These are phyloP conservation scores for Nidula microcarpa DNA, from an alignment of 768 basidiomycete species.

Conservation along the genomic window DNA sequence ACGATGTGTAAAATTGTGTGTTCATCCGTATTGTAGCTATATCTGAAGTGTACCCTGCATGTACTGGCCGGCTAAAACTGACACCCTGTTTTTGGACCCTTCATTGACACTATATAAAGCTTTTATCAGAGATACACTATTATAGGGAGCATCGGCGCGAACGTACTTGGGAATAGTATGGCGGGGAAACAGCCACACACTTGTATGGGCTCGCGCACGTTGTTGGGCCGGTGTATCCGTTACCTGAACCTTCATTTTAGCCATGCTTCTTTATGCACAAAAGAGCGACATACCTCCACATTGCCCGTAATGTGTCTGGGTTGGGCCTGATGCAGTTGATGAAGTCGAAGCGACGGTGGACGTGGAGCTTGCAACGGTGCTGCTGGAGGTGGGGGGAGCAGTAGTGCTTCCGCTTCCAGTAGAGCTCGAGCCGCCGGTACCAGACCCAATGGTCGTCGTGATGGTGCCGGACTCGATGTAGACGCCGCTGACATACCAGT, in stretches of 20 bases:
- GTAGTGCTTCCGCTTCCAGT: slow-evolving; percentile 9
- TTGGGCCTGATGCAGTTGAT: slow-evolving; percentile 30
- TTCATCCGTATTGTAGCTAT: too few relatives aligned
- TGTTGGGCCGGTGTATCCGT: slow-evolving; percentile 44
- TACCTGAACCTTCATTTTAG: slow-evolving; percentile 4
- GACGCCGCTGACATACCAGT: slow-evolving; percentile 60
- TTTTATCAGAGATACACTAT: too few relatives aligned
- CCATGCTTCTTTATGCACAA: too few relatives aligned
- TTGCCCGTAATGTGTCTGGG: slow-evolving; percentile 46
- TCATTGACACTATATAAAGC: too few relatives aligned
- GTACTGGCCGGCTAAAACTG: too few relatives aligned
- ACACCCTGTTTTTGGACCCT: too few relatives aligned
- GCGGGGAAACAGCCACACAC: slow-evolving; percentile 45
- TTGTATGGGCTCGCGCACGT: slow-evolving; percentile 35
- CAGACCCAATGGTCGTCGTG: slow-evolving; percentile 46
- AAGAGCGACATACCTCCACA: slow-evolving; percentile 36
- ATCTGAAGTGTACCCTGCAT: too few relatives aligned
- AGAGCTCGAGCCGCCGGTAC: slow-evolving; percentile 12
- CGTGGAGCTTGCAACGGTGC: slow-evolving; percentile 15
- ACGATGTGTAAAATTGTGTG: too few relatives aligned
- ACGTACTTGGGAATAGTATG: slow-evolving; percentile 46
- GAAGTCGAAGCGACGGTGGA: slow-evolving; percentile 17
- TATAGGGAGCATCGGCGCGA: too few relatives aligned
- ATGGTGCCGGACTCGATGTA: slow-evolving; percentile 58
- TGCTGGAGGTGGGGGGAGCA: slow-evolving; percentile 10